A percentile compares a stretch with the other conserved stretches of the same genome.
phyloP scores from a whole-genome alignment of 2,329 filamentous ascomycete genomes.

The Fusarium kyushuense region DNA sequence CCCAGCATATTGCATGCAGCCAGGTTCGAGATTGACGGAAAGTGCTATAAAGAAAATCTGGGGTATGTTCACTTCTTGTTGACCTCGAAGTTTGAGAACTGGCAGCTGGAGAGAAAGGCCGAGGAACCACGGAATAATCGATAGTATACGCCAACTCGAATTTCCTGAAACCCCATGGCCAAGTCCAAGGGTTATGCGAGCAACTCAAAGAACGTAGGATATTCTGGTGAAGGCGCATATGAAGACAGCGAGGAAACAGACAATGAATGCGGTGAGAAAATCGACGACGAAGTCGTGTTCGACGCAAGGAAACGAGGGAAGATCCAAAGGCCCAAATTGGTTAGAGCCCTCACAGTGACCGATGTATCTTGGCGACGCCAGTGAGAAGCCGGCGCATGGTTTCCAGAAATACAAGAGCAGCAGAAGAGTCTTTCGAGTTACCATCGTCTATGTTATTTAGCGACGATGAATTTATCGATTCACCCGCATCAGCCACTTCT shows the following conservation, averaged over 20 bases:
- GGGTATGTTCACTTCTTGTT: neutral
- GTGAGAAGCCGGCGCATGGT: neutral
- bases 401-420: neutral
- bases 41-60: neutral
- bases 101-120: neutral
- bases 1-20: neutral
- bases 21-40: neutral
- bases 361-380: conserved; percentile 5
- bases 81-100: neutral
- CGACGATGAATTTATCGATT: neutral
- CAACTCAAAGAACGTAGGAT: neutral
- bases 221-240: neutral
- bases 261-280: neutral
- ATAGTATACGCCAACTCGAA: neutral
- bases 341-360: neutral
- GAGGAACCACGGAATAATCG: neutral
- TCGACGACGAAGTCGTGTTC: neutral
- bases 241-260: neutral
- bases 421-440: neutral
- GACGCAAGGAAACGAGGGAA: neutral
- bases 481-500: conserved; percentile 21
- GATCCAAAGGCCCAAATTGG: conserved; percentile 6
- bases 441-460: neutral
- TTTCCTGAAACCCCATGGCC: neutral
- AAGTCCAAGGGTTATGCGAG: neutral